Evolutionary conservation across 2,329 filamentous ascomycete species (phyloP), one percentile per base, ranked within the genome.

Genomic region (Fusarium algeriense): DNA sequence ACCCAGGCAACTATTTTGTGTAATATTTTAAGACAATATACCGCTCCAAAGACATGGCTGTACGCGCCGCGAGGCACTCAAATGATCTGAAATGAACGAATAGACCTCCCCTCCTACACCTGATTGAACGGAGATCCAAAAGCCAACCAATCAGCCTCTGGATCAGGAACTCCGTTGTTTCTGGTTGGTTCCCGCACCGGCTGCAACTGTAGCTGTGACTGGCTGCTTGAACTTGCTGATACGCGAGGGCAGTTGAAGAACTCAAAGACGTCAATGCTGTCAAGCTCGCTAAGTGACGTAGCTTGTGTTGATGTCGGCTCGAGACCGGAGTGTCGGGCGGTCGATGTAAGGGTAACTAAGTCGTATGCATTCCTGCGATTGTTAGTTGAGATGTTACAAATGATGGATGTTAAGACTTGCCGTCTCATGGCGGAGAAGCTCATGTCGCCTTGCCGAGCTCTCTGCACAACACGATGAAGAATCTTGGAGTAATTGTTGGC

Each of bases 221-320:
- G 77, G 2, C 74, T 72, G 7, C 62, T 71, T 0, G 73, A 53
- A 1, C 62, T 59, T 13, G 70, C 62, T 2, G 75, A 60, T 2
- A 81, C 61, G 20, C 80, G 81, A 15, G 83, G 83, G 44, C 81
- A 82, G 28, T 84, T 83, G 73, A 84, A 84, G 61, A 84, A 84
- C 68, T 84, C 83, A 46, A 84, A 84, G 6, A 84, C 78, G 30
- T 84, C 82, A 23, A 84, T 82, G 46, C 80, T 81, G 63, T 84
- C 83, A 5, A 84, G 76, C 60, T 84, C 83, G 65, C 76, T 79
- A 7, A 82, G 76, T 1, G 82, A 80, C 7, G 81, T 80, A 4
- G 78, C 71, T 44, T 82, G 81, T 1, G 81, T 81, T 19, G 81
- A 81, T 7, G 80, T 82, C 6, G 78, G 79, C 30, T 84, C 81